Conservation (phyloP, 305 asterid genomes). For the Plantago lanceolata region DNA sequence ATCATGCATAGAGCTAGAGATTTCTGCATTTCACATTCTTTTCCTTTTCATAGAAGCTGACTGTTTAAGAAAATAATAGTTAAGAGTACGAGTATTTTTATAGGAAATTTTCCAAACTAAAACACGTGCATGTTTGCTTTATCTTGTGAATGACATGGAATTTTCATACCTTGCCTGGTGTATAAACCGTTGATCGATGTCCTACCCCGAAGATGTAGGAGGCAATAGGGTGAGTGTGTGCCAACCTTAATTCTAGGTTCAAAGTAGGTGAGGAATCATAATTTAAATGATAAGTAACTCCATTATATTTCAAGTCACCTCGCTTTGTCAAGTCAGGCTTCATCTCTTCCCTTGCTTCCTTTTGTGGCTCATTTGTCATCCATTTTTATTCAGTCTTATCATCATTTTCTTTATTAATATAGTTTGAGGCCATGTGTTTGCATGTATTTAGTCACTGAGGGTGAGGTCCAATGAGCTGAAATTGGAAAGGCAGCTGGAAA, state of each 20-base stretch:
- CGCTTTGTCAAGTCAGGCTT: neutral
- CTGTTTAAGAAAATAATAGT: neutral
- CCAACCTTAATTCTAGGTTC: too few relatives aligned
- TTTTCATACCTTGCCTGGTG: neutral
- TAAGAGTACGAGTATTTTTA: neutral
- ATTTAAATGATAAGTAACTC: neutral
- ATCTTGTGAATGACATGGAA: neutral
- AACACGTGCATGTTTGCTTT: neutral
- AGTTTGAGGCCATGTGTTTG: slow-evolving; percentile 19
- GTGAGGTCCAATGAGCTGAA: slow-evolving; percentile 95
- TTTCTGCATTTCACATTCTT: slow-evolving; percentile 8
- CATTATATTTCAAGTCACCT: neutral
- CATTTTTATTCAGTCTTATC: slow-evolving; percentile 8
- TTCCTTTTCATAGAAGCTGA: neutral
- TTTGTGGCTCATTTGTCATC: slow-evolving; percentile 15
- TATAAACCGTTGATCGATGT: neutral
- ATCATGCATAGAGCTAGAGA: slow-evolving; percentile 3
- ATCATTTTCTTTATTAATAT: slow-evolving; percentile 9
- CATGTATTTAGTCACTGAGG: slow-evolving; percentile 62
- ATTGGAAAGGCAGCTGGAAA: slow-evolving; percentile 82
- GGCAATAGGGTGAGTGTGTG: neutral
- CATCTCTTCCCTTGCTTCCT: slow-evolving; percentile 12
- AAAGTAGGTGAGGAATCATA: too few relatives aligned
- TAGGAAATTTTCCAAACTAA: neutral
- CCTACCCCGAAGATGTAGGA: neutral